Base-by-base conservation (phyloP, 2,329 filamentous ascomycete species). In the Grosmannia penicillata region DNA sequence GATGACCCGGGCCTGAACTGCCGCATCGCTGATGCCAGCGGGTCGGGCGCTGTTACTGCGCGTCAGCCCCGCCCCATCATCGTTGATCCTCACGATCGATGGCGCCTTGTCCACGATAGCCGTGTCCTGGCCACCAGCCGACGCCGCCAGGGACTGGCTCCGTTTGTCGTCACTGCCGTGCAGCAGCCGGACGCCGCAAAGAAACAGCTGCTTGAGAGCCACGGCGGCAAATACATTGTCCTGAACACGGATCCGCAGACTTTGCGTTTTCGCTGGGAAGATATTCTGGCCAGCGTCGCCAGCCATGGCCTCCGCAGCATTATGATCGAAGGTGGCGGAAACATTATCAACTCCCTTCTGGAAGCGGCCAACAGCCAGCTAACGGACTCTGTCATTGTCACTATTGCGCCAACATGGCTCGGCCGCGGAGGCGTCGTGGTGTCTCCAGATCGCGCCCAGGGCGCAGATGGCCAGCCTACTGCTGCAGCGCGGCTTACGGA, bases 271-370 rank as follows among this genome's bases (percentile, higher is more conserved):
- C 57, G 63, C 15, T 93, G 84, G 85, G 56, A 56, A 10, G 64
- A 67, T 29, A 68, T 93, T 14, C 58, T 93, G 23, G 57, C 57
- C 15, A 60, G 63, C 4, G 56, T 93, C n/a, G 47, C 49, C 25
- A 54, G 53, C 1, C 66, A 81, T 48, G 75, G 76, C 2, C 60
- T 94, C 32, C 57, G 59, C 37, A 94, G 85, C 53, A 66, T 95
- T 41, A 95, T 95, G 89, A 70, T 96, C 35, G 89, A 96, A 56
- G 89, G 89, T 0, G 89, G 89, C 10, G 87, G 73, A 1, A 64
- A 67, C 10, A 75, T 95, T 25, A 84, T 96, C 53, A 93, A 91
- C 53, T 73, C 80, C 27, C 59, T 96, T 15, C 65, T 96, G n/a
- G 64, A 70, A 28, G 65, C 71, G 3, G 61, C 62, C 22, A 73